Evolutionary conservation across 1,284 basidiomycete species (phyloP).

Genomic region (Microbotryum lychnidis-dioicae): DNA sequence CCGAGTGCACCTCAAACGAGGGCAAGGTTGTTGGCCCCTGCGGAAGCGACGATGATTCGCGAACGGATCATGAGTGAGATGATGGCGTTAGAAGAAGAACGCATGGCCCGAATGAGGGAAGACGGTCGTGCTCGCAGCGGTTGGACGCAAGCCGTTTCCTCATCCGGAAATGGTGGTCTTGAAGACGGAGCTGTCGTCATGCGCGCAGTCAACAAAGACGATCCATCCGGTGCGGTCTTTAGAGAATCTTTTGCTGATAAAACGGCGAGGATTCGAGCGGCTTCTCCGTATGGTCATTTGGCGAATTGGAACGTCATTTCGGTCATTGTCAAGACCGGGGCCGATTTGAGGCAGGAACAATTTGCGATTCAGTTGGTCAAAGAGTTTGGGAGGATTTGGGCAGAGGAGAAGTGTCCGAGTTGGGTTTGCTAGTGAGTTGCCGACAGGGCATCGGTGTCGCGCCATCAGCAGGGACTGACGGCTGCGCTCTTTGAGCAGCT

Average conservation of each 20-base stretch:
- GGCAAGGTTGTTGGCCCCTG: slow-evolving; percentile 50
- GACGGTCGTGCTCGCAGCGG: slow-evolving; percentile 18
- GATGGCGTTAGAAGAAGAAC: slow-evolving; percentile 90
- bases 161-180: slow-evolving; percentile 1
- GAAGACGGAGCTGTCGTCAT: slow-evolving; percentile 57
- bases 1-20: not conserved
- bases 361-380: slow-evolving; percentile 90
- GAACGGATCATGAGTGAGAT: slow-evolving; percentile 99
- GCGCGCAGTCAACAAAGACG: slow-evolving; percentile 88
- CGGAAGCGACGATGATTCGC: slow-evolving; percentile 80
- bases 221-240: slow-evolving; percentile 90
- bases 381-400: slow-evolving; percentile 90
- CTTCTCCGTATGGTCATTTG: slow-evolving; percentile 91
- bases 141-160: slow-evolving; percentile 7
- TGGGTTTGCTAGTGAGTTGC: slow-evolving; percentile 81
- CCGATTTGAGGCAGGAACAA: slow-evolving; percentile 94
- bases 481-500: slow-evolving; percentile 37
- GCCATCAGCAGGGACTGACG: too few species aligned
- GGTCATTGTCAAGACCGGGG: slow-evolving; percentile 97
- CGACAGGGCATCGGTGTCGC: too few species aligned
- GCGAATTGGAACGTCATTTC: slow-evolving; percentile 67
- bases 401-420: slow-evolving; percentile 78
- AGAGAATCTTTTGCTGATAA: slow-evolving; percentile 92
- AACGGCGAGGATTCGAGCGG: slow-evolving; percentile 85
- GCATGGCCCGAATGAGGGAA: slow-evolving; percentile 84